phyloP scores from a whole-genome alignment of 2,329 filamentous ascomycete genomes.

The Cladosporium sp. region DNA sequence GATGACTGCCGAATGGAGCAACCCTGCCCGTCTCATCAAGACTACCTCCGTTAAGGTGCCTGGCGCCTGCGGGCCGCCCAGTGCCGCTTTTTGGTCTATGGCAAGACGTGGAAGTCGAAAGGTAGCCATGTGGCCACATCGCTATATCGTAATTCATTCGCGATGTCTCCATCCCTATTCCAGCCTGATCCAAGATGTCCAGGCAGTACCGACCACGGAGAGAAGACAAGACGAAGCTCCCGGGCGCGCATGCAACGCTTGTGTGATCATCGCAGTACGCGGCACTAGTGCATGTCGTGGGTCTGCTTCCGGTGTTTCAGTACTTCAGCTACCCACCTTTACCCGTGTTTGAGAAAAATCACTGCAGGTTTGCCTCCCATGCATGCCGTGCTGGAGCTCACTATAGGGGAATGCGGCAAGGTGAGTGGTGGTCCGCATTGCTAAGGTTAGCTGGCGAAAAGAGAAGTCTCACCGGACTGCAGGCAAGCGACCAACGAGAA shows the following conservation, averaged over 20 bases:
- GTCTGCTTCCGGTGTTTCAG: not conserved
- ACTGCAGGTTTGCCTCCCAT: not conserved
- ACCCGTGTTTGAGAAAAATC: constrained; percentile 3
- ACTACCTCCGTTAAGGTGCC: not conserved
- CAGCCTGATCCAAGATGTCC: not conserved
- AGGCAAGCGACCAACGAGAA: not conserved
- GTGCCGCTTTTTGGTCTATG: not conserved
- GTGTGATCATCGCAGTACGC: not conserved
- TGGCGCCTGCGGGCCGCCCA: not conserved
- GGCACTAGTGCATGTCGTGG: not conserved
- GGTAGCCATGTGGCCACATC: not conserved
- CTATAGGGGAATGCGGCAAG: not conserved
- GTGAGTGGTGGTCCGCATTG: not conserved
- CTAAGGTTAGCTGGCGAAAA: not conserved
- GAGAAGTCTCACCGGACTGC: not conserved
- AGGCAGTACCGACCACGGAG: not conserved
- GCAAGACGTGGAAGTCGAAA: not conserved
- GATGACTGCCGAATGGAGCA: not conserved
- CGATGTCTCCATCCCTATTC: not conserved
- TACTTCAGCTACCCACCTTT: too few relatives aligned
- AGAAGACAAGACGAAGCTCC: not conserved
- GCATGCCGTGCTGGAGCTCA: not conserved
- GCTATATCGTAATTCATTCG: not conserved
- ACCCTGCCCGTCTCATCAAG: not conserved
- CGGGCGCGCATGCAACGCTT: not conserved